Evolutionary conservation across 352 stramenopile species (phyloP), one percentile per base, ranked within the genome.

Genomic region (Pythium utonaiense): DNA sequence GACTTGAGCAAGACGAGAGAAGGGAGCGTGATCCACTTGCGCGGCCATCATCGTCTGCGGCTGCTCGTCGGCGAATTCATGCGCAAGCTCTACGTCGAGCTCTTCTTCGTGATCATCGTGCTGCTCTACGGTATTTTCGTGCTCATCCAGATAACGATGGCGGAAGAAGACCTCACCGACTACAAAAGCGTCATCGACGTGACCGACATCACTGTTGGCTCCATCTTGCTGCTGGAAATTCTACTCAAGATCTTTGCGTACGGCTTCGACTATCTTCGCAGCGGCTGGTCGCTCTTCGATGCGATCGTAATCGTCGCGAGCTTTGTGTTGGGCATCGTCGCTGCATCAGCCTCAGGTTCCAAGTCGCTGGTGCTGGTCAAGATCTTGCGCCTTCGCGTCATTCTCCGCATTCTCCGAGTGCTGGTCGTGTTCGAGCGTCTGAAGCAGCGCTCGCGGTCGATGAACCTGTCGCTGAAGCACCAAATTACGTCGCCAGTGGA

Each of bases 31-130:
- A 34, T 62, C 12, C 62, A 70, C 10, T 8, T 86, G 33, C 69
- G 68, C 14, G 41, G 66, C 0, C 48, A 79, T 50, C 72, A 91
- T 45, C 77, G 71, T 24, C 34, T 84, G 4, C 80, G 83, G 0
- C 53, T 88, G 16, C 34, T 60, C 8, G 73, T 95, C 6, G 84
- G 84, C 56, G 78, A 89, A 54, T 93, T 93, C 60, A 91, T 95
- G 80, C 79, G 78, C 27, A 72, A 87, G 58, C 69, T 95, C 4
- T 86, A 86, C 62, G 86, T 95, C 24, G 83, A 95, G 64, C 60
- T 94, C 24, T 95, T 95, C 57, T 95, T 95, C 64, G 83, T 92
- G 34, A 89, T 93, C 70, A 91, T 94, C 65, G 81, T 95, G 53
- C 74, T 95, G 25, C 74, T 71, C 58, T 93, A 95, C 66, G 86